phyloP scores from a whole-genome alignment of 106 monocot species.

The Dioscorea alata region DNA sequence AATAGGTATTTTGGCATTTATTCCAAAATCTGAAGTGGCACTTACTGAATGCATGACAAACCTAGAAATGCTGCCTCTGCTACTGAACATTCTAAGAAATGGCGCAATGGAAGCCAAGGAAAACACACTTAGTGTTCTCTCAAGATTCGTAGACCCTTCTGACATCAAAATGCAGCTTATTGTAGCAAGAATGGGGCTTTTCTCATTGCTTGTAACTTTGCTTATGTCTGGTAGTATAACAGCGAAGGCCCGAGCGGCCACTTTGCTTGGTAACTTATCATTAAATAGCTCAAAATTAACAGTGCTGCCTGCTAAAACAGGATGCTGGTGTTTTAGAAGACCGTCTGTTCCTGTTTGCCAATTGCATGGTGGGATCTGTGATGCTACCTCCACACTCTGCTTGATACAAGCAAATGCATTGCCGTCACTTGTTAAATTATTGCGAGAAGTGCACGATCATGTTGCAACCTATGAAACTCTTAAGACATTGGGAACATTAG shows the following conservation, averaged over 20 bases:
- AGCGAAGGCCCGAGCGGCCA: constrained; percentile 15
- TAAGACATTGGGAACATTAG: constrained; percentile 7
- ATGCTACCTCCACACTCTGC: constrained; percentile 12
- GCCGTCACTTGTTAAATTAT: constrained; percentile 3
- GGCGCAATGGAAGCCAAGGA: constrained; percentile 12
- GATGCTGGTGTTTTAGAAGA: constrained; percentile 11
- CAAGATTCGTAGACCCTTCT: constrained; percentile 11
- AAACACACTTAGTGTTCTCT: constrained; percentile 8
- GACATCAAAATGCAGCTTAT: constrained; percentile 13
- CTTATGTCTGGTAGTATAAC: constrained; percentile 5
- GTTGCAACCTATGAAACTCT: neutral
- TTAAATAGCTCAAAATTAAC: constrained; percentile 13
- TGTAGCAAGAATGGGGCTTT: constrained; percentile 8
- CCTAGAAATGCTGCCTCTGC: constrained; percentile 1
- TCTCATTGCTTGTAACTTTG: constrained; percentile 11
- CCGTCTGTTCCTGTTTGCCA: neutral
- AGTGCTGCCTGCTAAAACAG: neutral
- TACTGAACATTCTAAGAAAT: constrained; percentile 1
- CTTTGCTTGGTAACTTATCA: constrained; percentile 9
- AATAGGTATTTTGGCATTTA: constrained; percentile 6
- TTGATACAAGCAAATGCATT: constrained; percentile 12
- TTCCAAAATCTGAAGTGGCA: constrained; percentile 5
- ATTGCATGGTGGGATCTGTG: constrained; percentile 20
- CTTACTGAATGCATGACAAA: constrained; percentile 8
- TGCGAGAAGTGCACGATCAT: constrained; percentile 7